Percentiles rank a stretch among this genome's conserved stretches.
Evolutionary conservation across 176 grass and related monocot species (phyloP).

Genomic region (Oryza meyeriana): DNA sequence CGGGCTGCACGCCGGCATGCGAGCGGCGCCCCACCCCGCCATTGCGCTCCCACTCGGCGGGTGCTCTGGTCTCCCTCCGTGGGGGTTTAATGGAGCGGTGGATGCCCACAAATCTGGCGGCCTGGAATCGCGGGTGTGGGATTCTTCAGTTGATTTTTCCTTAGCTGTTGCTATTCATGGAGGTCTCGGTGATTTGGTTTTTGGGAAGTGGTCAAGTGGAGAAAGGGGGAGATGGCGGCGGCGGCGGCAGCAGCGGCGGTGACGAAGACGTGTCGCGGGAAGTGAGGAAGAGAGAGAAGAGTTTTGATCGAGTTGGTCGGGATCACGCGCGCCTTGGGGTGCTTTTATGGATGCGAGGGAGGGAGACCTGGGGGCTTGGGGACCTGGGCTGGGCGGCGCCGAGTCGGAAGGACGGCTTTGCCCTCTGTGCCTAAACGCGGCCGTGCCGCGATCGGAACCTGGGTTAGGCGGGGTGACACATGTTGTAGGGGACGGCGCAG

Average conservation of each 20-base stretch:
- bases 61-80: neutral
- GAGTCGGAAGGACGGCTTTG: neutral
- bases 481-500: too few relatives aligned
- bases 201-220: neutral
- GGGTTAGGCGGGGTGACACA: too few relatives aligned
- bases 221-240: neutral
- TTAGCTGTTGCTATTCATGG: neutral
- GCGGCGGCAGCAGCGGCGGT: neutral
- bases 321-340: neutral
- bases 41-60: neutral
- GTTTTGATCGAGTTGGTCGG: neutral
- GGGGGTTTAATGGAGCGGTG: neutral
- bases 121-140: neutral
- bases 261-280: neutral
- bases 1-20: constrained; percentile 39
- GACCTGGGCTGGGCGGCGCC: too few relatives aligned
- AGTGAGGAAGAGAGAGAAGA: neutral
- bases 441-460: too few relatives aligned
- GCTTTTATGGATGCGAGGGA: neutral
- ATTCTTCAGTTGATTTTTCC: neutral
- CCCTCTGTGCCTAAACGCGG: neutral
- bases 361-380: neutral
- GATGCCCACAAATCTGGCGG: neutral
- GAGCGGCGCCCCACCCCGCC: constrained; percentile 15
- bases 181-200: neutral